Percentiles rank a stretch among this genome's conserved stretches.
phyloP scores from a whole-genome alignment of 805 yeast genomes.

The Kuraishia cidri region DNA sequence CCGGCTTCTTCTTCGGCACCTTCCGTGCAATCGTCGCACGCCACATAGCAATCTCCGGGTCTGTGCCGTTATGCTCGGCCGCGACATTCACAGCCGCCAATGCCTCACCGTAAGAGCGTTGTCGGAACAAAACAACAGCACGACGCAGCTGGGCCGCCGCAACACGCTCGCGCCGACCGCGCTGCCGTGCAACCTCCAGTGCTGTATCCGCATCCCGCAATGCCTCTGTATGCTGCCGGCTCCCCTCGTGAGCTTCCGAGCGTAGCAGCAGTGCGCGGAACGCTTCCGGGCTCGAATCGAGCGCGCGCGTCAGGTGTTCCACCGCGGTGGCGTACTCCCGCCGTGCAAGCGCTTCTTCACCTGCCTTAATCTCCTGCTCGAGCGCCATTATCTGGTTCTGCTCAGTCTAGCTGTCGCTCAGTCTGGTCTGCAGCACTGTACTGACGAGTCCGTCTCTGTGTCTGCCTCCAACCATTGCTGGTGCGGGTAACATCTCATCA shows the following conservation, averaged over 20 bases:
- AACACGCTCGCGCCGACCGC: constrained; percentile 36
- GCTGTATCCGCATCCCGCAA: constrained; percentile 36
- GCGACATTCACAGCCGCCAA: constrained; percentile 32
- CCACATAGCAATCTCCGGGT: constrained; percentile 41
- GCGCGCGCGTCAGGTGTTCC: constrained; percentile 24
- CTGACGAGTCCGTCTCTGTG: no score
- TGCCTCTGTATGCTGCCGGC: constrained; percentile 37
- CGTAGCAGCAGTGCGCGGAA: constrained; percentile 38
- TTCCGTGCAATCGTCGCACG: constrained; percentile 24
- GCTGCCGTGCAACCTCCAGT: constrained; percentile 29
- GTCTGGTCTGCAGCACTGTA: no score
- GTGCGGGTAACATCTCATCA: no score
- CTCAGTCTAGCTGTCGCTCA: no score
- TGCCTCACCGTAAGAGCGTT: constrained; percentile 32
- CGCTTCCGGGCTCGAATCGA: constrained; percentile 33
- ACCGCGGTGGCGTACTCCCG: constrained; percentile 38
- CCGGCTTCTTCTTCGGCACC: constrained; percentile 12
- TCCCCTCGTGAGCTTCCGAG: constrained; percentile 38
- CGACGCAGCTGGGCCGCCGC: constrained; percentile 39
- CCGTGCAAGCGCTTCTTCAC: constrained; percentile 32
- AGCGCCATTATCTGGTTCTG: constrained; percentile 22
- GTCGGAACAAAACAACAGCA: constrained; percentile 36
- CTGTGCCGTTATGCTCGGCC: constrained; percentile 29
- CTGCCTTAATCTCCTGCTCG: constrained; percentile 21
- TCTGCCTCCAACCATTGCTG: no score